phyloP scores from a whole-genome alignment of 257 asterid genomes.

The Prunella vulgaris region DNA sequence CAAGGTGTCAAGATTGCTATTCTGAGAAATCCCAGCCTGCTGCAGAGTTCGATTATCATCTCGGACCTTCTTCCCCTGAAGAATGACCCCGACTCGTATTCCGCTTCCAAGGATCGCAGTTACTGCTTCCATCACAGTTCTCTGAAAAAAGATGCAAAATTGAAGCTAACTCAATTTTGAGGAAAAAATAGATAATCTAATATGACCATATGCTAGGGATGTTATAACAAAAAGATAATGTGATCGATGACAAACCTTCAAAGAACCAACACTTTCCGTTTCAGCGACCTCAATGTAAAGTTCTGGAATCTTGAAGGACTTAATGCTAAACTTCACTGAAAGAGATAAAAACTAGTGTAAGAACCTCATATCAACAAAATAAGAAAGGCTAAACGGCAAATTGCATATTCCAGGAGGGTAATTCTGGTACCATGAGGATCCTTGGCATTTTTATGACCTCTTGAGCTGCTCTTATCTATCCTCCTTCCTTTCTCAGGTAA shows the following conservation, averaged over 20 bases:
- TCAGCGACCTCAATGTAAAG: constrained; percentile 93
- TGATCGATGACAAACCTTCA: constrained; percentile 52
- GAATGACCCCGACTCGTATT: constrained; percentile 64
- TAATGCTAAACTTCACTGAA: constrained; percentile 84
- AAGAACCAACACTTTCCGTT: constrained; percentile 79
- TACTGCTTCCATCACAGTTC: constrained; percentile 74
- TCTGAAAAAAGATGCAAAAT: constrained; percentile 33
- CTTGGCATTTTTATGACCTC: constrained; percentile 41
- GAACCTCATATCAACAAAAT: neutral
- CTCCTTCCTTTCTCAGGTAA: constrained; percentile 46
- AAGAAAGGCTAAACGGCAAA: constrained; percentile 5
- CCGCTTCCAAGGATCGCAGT: constrained; percentile 58
- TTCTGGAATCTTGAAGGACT: constrained; percentile 95
- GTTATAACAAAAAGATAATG: neutral
- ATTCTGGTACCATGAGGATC: constrained; percentile 52
- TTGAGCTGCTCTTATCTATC: constrained; percentile 37
- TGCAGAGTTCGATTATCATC: constrained; percentile 62
- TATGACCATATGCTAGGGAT: too few species aligned
- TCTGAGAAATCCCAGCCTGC: constrained; percentile 68
- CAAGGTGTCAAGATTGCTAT: constrained; percentile 46
- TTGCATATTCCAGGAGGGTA: neutral
- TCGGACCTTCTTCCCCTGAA: constrained; percentile 69
- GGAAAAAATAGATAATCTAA: too few species aligned
- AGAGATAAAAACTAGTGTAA: constrained; percentile 16
- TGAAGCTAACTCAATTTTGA: neutral